phyloP scores from a whole-genome alignment of 2,329 filamentous ascomycete species.

The Aspergillus fischeri region DNA sequence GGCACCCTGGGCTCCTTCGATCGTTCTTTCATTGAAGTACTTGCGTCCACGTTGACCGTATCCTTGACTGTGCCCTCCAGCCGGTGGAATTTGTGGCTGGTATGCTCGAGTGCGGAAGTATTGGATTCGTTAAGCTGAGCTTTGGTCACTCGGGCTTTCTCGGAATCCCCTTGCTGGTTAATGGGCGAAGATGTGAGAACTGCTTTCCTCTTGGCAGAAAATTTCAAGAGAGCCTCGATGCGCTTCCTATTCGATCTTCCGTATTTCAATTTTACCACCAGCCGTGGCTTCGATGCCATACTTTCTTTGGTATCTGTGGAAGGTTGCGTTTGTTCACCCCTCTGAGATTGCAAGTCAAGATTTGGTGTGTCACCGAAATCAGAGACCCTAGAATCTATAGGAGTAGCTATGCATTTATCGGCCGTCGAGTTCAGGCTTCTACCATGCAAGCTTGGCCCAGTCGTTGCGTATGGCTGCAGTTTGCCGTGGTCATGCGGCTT shows the following conservation, averaged over 20 bases:
- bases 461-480: slow-evolving; percentile 15
- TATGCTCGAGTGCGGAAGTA: slow-evolving; percentile 11
- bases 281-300: slow-evolving; percentile 20
- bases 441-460: slow-evolving; percentile 9
- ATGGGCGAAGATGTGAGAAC: slow-evolving; percentile 21
- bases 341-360: slow-evolving; percentile 1
- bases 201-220: slow-evolving; percentile 36
- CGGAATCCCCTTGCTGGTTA: slow-evolving; percentile 21
- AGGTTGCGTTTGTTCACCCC: slow-evolving; percentile 1
- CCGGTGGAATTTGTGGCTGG: slow-evolving; percentile 14
- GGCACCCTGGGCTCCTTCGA: slow-evolving; percentile 29
- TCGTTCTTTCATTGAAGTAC: slow-evolving; percentile 30
- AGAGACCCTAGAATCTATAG: slow-evolving; percentile 6
- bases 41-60: slow-evolving; percentile 21
- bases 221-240: slow-evolving; percentile 45
- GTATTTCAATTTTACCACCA: slow-evolving; percentile 50
- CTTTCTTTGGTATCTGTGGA: slow-evolving; percentile 6
- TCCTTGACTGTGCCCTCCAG: slow-evolving; percentile 15
- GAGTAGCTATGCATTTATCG: slow-evolving; percentile 9
- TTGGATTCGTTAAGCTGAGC: slow-evolving; percentile 10
- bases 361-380: slow-evolving; percentile 8
- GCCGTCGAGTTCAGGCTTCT: slow-evolving; percentile 7
- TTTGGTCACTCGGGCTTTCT: slow-evolving; percentile 17
- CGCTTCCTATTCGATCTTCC: slow-evolving; percentile 46
- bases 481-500: slow-evolving; percentile 12